Evolutionary conservation across 352 stramenopile genomes (phyloP).

Genomic region (Lagenidium sp.): DNA sequence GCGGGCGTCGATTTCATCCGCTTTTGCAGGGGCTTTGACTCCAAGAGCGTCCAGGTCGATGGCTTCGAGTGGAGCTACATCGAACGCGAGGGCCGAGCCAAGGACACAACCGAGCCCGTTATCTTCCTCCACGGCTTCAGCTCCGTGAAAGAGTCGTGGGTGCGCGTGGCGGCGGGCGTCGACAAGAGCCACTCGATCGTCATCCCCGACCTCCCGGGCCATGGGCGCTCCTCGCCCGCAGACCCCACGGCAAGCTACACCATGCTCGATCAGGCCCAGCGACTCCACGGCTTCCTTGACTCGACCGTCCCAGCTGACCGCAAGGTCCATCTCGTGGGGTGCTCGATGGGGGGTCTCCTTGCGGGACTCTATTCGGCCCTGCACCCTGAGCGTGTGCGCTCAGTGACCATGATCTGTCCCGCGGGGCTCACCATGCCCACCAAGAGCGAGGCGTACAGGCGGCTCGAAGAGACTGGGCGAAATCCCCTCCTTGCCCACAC

Average conservation of each 20-base stretch:
- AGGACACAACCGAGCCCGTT: slow-evolving; percentile 33
- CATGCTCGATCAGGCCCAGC: slow-evolving; percentile 35
- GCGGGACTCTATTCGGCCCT: slow-evolving; percentile 55
- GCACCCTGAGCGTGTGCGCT: slow-evolving; percentile 44
- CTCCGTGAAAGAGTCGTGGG: slow-evolving; percentile 60
- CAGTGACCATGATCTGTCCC: slow-evolving; percentile 65
- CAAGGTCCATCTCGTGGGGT: slow-evolving; percentile 65
- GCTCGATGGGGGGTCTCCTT: slow-evolving; percentile 74
- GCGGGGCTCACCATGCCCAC: slow-evolving; percentile 59
- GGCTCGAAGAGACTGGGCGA: slow-evolving; percentile 48
- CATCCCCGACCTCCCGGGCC: slow-evolving; percentile 60
- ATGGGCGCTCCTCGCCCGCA: slow-evolving; percentile 46
- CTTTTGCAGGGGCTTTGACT: slow-evolving; percentile 41
- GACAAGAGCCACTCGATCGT: slow-evolving; percentile 47
- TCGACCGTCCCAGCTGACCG: slow-evolving; percentile 29
- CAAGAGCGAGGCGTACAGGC: slow-evolving; percentile 43
- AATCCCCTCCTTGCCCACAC: slow-evolving; percentile 62
- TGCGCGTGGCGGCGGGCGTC: slow-evolving; percentile 34
- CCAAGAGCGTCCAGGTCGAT: slow-evolving; percentile 31
- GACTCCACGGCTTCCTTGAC: slow-evolving; percentile 51
- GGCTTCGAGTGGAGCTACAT: slow-evolving; percentile 72
- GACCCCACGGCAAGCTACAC: slow-evolving; percentile 35
- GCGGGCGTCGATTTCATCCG: slow-evolving; percentile 37
- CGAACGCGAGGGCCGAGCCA: slow-evolving; percentile 30
- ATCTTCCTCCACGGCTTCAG: slow-evolving; percentile 71